Percentiles rank a stretch among this genome's conserved stretches.
phyloP scores from a whole-genome alignment of 768 basidiomycete species.

The Cyclocybe cylindracea region DNA sequence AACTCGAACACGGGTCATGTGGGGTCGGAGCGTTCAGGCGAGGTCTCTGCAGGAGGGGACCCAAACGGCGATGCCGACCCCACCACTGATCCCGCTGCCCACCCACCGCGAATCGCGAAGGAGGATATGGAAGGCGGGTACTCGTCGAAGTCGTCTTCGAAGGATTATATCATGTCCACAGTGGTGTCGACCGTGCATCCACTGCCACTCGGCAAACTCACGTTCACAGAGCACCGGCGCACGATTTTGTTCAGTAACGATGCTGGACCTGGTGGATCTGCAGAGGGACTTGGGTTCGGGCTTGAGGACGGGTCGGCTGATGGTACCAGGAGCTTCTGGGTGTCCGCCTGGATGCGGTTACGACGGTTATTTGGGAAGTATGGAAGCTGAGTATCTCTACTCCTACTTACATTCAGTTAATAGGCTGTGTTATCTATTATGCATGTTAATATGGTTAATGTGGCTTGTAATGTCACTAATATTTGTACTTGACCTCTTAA shows the following conservation, averaged over 20 bases:
- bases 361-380: constrained; percentile 2
- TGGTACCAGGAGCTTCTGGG: constrained; percentile 5
- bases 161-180: constrained; percentile 21
- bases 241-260: constrained; percentile 24
- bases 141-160: constrained; percentile 19
- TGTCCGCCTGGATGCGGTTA: not conserved
- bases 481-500: no score
- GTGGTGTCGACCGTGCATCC: constrained; percentile 22
- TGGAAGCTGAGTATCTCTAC: not conserved
- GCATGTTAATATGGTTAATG: not conserved
- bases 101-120: not conserved
- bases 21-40: no score
- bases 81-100: no score
- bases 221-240: constrained; percentile 30
- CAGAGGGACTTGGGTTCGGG: no score
- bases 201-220: constrained; percentile 23
- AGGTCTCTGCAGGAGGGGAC: no score
- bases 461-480: not conserved
- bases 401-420: not conserved
- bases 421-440: not conserved
- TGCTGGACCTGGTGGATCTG: not conserved
- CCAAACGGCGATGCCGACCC: no score
- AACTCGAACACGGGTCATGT: no score
- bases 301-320: not conserved
- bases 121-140: constrained; percentile 7